Evolutionary conservation across 2,329 filamentous ascomycete species (phyloP).

Genomic region (Lojkania enalia): DNA sequence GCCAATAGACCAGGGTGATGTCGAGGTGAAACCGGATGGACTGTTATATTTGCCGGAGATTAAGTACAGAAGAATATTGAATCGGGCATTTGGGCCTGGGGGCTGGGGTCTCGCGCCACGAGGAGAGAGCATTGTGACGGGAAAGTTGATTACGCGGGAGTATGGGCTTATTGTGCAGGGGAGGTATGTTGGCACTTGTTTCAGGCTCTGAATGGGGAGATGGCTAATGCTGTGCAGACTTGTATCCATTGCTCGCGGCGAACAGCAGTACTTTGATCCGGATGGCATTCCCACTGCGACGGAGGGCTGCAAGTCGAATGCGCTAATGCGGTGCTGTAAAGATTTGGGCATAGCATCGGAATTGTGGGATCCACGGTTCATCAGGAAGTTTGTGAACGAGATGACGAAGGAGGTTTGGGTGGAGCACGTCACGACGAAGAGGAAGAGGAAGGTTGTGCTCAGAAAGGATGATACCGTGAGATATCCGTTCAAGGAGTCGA

Average conservation of each 20-base stretch:
- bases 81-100: constrained; percentile 88
- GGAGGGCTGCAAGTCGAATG: constrained; percentile 97
- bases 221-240: constrained; percentile 60
- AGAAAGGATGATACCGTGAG: constrained; percentile 78
- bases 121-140: constrained; percentile 82
- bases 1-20: constrained; percentile 70
- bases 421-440: constrained; percentile 84
- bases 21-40: constrained; percentile 97
- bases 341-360: constrained; percentile 93
- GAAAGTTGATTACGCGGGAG: constrained; percentile 80
- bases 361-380: constrained; percentile 93
- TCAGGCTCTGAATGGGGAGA: background rate
- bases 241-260: constrained; percentile 88
- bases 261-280: constrained; percentile 89
- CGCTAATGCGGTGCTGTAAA: constrained; percentile 97
- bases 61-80: constrained; percentile 91
- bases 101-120: constrained; percentile 93
- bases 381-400: constrained; percentile 76
- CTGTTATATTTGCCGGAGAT: constrained; percentile 97
- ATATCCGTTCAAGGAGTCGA: constrained; percentile 63
- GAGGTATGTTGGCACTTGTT: constrained; percentile 60
- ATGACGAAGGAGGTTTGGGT: constrained; percentile 82
- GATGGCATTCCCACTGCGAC: constrained; percentile 92
- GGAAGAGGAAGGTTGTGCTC: constrained; percentile 84
- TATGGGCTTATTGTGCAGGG: constrained; percentile 90